A percentile compares a stretch with the other conserved stretches of the same genome.
These are phyloP conservation scores for Rhynchosporium secalis DNA, from an alignment of 2,329 filamentous ascomycete species.

Conservation along the genomic window DNA sequence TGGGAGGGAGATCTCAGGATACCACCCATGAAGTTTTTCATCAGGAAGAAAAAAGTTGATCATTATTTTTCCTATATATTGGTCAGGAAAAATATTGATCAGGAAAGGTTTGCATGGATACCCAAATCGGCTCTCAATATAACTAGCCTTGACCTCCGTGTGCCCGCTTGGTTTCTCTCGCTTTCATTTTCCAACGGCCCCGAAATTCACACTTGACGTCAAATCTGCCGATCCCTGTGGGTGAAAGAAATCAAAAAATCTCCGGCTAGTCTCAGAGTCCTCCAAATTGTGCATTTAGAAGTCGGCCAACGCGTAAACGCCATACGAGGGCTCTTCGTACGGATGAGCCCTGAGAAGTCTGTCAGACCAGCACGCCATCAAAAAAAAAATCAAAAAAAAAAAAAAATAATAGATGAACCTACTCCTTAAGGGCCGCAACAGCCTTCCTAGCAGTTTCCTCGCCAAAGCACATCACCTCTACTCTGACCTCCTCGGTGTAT, in stretches of 20 bases:
- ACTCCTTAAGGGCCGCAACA: constrained; percentile 66
- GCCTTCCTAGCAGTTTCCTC: constrained; percentile 56
- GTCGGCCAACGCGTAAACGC: constrained; percentile 51
- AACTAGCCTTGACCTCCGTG: not conserved
- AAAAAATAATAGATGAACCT: constrained; percentile 25
- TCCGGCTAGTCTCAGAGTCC: not conserved
- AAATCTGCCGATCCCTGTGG: not conserved
- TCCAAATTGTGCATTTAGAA: constrained; percentile 39
- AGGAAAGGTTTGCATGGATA: not conserved
- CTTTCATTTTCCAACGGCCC: not conserved
- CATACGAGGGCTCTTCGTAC: constrained; percentile 53
- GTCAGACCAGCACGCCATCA: not conserved
- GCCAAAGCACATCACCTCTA: constrained; percentile 63
- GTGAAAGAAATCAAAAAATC: not conserved
- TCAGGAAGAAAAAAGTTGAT: not conserved
- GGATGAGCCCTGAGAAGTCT: constrained; percentile 45
- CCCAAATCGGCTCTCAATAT: not conserved
- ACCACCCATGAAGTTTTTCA: not conserved
- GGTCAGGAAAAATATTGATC: too few species aligned
- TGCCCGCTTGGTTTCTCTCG: not conserved
- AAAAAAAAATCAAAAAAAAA: constrained; percentile 9
- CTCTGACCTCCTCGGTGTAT: constrained; percentile 57
- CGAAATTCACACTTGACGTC: not conserved
- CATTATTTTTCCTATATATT: too few species aligned
- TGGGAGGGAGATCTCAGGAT: not conserved